A percentile compares a stretch with the other conserved stretches of the same genome.
These are phyloP conservation scores for Penicillium canariense DNA, from an alignment of 495 filamentous ascomycete species.

Conservation along the genomic window DNA sequence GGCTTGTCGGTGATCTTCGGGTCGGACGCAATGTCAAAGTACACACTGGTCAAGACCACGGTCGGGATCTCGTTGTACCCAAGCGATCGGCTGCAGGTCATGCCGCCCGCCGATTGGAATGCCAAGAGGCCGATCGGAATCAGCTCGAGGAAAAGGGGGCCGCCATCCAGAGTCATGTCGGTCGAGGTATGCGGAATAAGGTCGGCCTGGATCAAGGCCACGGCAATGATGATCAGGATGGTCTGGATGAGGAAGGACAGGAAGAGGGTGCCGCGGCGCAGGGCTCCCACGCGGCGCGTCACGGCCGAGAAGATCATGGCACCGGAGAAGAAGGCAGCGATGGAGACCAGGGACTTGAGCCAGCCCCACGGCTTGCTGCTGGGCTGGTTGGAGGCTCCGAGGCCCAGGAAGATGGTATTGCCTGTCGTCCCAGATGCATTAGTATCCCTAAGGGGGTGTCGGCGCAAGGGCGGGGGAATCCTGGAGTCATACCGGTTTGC, in stretches of 20 bases:
- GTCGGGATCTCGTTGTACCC: slow-evolving; percentile 69
- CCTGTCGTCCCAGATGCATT: slow-evolving; percentile 29
- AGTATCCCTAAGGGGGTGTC: background rate
- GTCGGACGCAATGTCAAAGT: slow-evolving; percentile 65
- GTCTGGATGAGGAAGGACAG: slow-evolving; percentile 58
- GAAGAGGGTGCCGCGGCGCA: slow-evolving; percentile 52
- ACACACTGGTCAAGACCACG: slow-evolving; percentile 68
- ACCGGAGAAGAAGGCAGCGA: slow-evolving; percentile 55
- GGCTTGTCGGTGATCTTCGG: slow-evolving; percentile 47
- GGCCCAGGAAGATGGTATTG: slow-evolving; percentile 66
- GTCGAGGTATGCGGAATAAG: slow-evolving; percentile 43
- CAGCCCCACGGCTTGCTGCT: slow-evolving; percentile 54
- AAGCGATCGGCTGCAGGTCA: slow-evolving; percentile 60
- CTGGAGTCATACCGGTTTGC: slow-evolving; percentile 59
- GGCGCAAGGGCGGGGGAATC: slow-evolving; percentile 20
- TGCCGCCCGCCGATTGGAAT: slow-evolving; percentile 70
- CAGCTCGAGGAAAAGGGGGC: slow-evolving; percentile 45
- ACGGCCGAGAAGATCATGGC: slow-evolving; percentile 46
- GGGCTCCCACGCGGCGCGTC: slow-evolving; percentile 34
- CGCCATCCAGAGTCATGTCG: slow-evolving; percentile 25
- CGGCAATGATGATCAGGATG: slow-evolving; percentile 54
- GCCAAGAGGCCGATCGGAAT: slow-evolving; percentile 63
- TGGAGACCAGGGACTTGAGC: slow-evolving; percentile 63
- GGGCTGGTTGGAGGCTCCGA: slow-evolving; percentile 56
- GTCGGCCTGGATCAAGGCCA: slow-evolving; percentile 53